phyloP scores from a whole-genome alignment of 768 basidiomycete species.

The Royoungia palumana region DNA sequence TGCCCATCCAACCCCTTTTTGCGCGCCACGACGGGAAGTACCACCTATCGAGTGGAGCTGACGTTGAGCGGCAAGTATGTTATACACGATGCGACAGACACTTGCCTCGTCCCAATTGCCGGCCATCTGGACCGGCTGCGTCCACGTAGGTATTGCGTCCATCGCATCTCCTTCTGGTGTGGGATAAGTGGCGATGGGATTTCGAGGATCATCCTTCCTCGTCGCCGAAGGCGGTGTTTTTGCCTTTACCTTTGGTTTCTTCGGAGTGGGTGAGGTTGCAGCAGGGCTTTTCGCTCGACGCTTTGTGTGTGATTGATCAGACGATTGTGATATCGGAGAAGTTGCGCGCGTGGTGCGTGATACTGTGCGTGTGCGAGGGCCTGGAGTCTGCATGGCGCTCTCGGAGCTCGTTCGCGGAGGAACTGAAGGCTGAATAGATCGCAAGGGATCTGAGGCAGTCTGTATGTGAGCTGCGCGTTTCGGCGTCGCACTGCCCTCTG shows the following conservation, averaged over 20 bases:
- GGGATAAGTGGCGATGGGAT: slow-evolving; percentile 69
- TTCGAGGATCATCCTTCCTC: slow-evolving; percentile 44
- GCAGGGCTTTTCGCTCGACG: slow-evolving; percentile 48
- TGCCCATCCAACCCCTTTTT: slow-evolving; percentile 75
- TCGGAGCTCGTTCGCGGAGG: slow-evolving; percentile 40
- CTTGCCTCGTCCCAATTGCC: slow-evolving; percentile 86
- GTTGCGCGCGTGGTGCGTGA: slow-evolving; percentile 30
- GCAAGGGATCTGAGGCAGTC: slow-evolving; percentile 43
- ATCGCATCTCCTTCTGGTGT: slow-evolving; percentile 52
- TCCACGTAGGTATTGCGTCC: slow-evolving; percentile 82
- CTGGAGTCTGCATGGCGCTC: slow-evolving; percentile 35
- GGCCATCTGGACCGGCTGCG: slow-evolving; percentile 60
- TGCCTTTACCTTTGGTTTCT: slow-evolving; percentile 37
- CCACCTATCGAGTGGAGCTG: slow-evolving; percentile 49
- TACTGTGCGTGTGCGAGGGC: slow-evolving; percentile 17
- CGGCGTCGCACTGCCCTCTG: slow-evolving; percentile 36
- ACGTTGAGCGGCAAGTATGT: slow-evolving; percentile 6
- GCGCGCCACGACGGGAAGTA: slow-evolving; percentile 79
- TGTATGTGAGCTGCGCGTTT: slow-evolving; percentile 41
- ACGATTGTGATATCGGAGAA: slow-evolving; percentile 28
- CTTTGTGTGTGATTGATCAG: slow-evolving; percentile 39
- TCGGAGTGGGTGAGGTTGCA: slow-evolving; percentile 39
- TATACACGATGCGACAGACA: slow-evolving; percentile 5
- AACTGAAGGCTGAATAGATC: slow-evolving; percentile 41
- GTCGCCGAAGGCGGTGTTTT: slow-evolving; percentile 32